Base-by-base conservation (phyloP, 768 basidiomycete species). In the Fomitopsis pulvina region DNA sequence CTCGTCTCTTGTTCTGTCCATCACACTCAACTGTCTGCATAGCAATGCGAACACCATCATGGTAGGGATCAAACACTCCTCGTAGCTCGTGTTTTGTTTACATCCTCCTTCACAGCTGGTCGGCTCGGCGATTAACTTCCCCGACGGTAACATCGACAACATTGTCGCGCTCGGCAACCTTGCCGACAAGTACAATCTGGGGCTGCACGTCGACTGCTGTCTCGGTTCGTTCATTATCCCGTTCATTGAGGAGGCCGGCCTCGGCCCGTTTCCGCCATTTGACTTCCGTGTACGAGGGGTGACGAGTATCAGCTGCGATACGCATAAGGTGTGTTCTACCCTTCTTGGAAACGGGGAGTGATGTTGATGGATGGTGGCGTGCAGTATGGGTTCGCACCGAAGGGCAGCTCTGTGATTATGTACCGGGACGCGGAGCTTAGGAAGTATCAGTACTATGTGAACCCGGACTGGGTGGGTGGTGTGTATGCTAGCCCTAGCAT, bases 341-440 rank as follows among this genome's bases (percentile, higher is more conserved):
- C 21, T 9, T 44, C 27, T n/a, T 29, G 18, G 27, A 28, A 12
- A 9, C 14, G 7, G 10, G 6, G 5, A 5, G 22, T 11, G 22
- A 9, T 25, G 42, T 5, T 16, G 20, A 21, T 24, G 10, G 4
- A 44, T 9, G 20, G 32, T 40, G 39, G 18, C 16, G 22, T 20
- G 32, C 27, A 92, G 85, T 94, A 95, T 68, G 93, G 91, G 18
- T 96, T 95, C 65, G 83, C 93, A 20, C 92, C 93, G 12, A 98
- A 97, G 88, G 94, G 85, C 46, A 83, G 87, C 11, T 96, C 93
- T 14, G 91, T 96, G 37, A 83, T 98, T 59, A 96, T 98, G 93
- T 98, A 96, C 68, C 81, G 84, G 16, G 74, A 83, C 32, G 74
- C 83, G 24, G 80, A 84, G 41, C 73, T 96, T 6, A 79, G 92